phyloP scores from a whole-genome alignment of 108 stramenopile species.

The Cylindrotheca closterium region DNA sequence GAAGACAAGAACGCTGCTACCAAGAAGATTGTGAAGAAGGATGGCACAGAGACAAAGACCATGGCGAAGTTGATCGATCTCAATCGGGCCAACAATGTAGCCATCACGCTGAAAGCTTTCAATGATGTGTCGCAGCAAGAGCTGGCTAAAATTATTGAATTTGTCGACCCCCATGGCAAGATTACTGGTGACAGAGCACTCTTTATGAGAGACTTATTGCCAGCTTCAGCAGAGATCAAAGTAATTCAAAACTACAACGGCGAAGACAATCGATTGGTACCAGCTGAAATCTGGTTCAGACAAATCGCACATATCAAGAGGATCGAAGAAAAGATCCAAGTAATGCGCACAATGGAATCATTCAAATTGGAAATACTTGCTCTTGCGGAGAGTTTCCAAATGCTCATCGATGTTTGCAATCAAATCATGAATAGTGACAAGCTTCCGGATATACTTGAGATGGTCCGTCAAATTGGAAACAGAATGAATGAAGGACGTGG shows the following conservation, averaged over 20 bases:
- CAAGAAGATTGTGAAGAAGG: constrained; percentile 26
- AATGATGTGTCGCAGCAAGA: constrained; percentile 70
- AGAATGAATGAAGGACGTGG: constrained; percentile 88
- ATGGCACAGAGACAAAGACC: constrained; percentile 30
- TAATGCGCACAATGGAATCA: constrained; percentile 73
- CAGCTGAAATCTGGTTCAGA: constrained; percentile 81
- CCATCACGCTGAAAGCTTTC: constrained; percentile 84
- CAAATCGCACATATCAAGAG: constrained; percentile 68
- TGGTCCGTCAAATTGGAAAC: constrained; percentile 91
- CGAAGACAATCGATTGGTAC: constrained; percentile 51
- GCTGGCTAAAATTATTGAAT: constrained; percentile 70
- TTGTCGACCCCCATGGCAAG: constrained; percentile 70
- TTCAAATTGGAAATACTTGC: constrained; percentile 63
- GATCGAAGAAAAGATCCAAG: constrained; percentile 73
- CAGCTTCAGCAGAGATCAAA: constrained; percentile 63
- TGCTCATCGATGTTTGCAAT: constrained; percentile 66
- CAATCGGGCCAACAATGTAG: constrained; percentile 79
- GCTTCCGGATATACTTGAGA: constrained; percentile 76
- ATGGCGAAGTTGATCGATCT: constrained; percentile 78
- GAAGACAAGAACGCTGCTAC: constrained; percentile 15
- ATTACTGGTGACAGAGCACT: constrained; percentile 76
- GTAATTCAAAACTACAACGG: constrained; percentile 71
- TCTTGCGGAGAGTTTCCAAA: constrained; percentile 48
- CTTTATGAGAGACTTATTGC: constrained; percentile 78
- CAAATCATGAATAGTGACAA: constrained; percentile 80